Percentiles rank a stretch among this genome's conserved stretches.
phyloP scores from a whole-genome alignment of 805 yeast species.

The Teunomyces tritomae region DNA sequence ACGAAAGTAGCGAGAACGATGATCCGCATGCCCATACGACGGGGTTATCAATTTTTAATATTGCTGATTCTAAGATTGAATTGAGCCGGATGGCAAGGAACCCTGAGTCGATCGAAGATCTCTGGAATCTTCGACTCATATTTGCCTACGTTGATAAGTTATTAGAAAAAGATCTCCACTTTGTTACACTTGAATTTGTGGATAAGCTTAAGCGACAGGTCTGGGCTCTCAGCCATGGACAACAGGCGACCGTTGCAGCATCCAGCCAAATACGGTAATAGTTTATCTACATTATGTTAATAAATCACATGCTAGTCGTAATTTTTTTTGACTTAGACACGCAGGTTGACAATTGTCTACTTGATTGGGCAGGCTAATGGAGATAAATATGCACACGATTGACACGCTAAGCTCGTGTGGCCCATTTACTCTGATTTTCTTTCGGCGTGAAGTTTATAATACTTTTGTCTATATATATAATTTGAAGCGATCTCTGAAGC shows the following conservation, averaged over 20 bases:
- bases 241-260: neutral
- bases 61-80: constrained; percentile 56
- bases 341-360: neutral
- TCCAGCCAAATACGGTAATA: neutral
- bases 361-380: neutral
- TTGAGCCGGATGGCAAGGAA: constrained; percentile 39
- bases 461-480: too few relatives aligned
- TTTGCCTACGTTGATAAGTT: constrained; percentile 57
- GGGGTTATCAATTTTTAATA: constrained; percentile 42
- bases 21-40: constrained; percentile 19
- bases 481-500: neutral
- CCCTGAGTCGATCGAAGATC: constrained; percentile 49
- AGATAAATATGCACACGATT: neutral
- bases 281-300: neutral
- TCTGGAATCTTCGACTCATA: constrained; percentile 61
- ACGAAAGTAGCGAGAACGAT: constrained; percentile 21
- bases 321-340: neutral
- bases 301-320: neutral
- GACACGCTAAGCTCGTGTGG: neutral
- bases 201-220: constrained; percentile 50
- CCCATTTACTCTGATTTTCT: neutral
- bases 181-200: constrained; percentile 48
- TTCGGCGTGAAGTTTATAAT: too few relatives aligned
- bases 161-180: constrained; percentile 37
- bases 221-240: constrained; percentile 21